These are phyloP conservation scores for Salix viminalis DNA, from an alignment of 345 rosid species.

Conservation along the genomic window DNA sequence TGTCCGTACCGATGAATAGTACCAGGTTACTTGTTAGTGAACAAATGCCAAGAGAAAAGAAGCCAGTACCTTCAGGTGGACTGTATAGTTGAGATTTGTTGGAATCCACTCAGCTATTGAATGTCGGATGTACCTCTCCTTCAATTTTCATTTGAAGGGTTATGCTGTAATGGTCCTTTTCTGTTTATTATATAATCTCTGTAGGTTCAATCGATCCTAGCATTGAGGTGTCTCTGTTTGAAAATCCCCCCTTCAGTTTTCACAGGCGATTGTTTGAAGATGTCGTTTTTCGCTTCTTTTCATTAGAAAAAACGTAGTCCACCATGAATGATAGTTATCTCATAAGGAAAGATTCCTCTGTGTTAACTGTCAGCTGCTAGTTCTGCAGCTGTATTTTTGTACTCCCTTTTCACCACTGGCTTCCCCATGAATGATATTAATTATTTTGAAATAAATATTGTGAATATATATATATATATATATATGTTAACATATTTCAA, in stretches of 20 bases:
- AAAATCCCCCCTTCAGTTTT: neutral
- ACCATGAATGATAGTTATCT: neutral
- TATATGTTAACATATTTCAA: neutral
- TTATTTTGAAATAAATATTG: neutral
- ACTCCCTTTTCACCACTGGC: neutral
- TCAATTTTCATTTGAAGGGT: slow-evolving; percentile 18
- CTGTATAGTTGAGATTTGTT: slow-evolving; percentile 25
- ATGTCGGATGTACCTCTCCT: slow-evolving; percentile 29
- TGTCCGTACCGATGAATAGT: slow-evolving; percentile 23
- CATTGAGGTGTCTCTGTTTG: neutral
- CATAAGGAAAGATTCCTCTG: neutral
- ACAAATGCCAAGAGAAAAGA: slow-evolving; percentile 24
- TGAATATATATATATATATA: too few relatives aligned
- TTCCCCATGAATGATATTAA: neutral
- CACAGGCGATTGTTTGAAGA: neutral
- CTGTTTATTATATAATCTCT: neutral
- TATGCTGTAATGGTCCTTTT: slow-evolving; percentile 10
- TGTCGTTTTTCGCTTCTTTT: neutral
- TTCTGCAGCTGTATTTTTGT: neutral
- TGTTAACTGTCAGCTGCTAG: neutral
- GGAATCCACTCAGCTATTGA: slow-evolving; percentile 21
- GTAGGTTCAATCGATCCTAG: neutral
- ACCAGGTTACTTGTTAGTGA: slow-evolving; percentile 14
- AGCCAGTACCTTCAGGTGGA: slow-evolving; percentile 22
- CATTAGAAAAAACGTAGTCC: neutral